These are phyloP conservation scores for Hyaloraphidium curvatum DNA, from an alignment of 192 early-diverging fungal species.

Conservation along the genomic window DNA sequence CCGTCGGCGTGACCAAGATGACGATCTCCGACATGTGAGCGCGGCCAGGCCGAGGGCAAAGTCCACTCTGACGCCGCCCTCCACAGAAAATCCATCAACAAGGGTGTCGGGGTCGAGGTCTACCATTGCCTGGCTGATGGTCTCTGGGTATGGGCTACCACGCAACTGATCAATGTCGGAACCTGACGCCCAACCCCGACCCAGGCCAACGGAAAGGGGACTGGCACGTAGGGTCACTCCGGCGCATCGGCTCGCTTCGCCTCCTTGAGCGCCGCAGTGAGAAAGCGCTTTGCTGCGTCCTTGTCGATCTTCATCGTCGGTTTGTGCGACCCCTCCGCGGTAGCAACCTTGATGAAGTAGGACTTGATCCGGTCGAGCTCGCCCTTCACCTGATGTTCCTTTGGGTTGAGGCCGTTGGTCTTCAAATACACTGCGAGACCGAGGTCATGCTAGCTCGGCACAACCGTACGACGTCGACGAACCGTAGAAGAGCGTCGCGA, in stretches of 20 bases:
- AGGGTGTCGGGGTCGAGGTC: constrained; percentile 74
- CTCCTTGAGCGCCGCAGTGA: background rate
- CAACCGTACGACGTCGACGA: background rate
- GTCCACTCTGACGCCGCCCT: too few species aligned
- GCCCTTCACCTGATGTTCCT: background rate
- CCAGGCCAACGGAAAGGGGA: background rate
- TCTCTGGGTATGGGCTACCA: constrained; percentile 34
- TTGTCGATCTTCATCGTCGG: background rate
- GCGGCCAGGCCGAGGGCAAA: background rate
- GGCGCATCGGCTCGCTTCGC: background rate
- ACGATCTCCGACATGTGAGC: constrained; percentile 70
- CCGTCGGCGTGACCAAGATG: constrained; percentile 75
- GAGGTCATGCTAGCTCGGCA: background rate
- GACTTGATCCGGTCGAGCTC: background rate
- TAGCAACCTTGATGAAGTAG: background rate
- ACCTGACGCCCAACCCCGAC: background rate
- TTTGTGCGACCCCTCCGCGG: background rate
- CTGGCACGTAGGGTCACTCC: background rate
- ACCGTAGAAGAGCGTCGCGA: background rate
- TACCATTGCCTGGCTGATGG: constrained; percentile 74
- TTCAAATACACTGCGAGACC: background rate
- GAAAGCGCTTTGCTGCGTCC: background rate
- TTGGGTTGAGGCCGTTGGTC: background rate
- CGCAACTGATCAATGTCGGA: background rate
- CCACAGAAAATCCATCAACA: constrained; percentile 55